These are phyloP conservation scores for Zygnema circumcarinatum DNA, from an alignment of 139 green algal species.

Conservation along the genomic window DNA sequence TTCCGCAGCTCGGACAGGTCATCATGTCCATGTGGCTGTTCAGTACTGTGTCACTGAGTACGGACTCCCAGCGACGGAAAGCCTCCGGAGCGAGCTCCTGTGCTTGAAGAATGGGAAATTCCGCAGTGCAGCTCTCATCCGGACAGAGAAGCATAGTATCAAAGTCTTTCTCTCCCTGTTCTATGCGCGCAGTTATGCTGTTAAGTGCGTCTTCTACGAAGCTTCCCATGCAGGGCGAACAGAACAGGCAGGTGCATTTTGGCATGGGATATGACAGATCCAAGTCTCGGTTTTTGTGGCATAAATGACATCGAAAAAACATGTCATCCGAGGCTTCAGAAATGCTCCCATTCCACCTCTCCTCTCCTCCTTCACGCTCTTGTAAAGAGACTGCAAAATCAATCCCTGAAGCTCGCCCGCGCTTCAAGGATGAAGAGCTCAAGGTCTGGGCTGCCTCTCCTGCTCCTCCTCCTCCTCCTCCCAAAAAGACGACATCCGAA, in stretches of 20 bases:
- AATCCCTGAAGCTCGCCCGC: neutral
- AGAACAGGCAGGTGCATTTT: slow-evolving; percentile 31
- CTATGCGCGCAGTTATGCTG: neutral
- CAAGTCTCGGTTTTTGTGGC: neutral
- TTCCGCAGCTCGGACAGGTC: slow-evolving; percentile 5
- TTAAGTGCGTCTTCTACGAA: slow-evolving; percentile 1
- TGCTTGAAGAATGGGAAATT: slow-evolving; percentile 2
- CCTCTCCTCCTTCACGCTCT: neutral
- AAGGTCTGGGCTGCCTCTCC: too few species aligned
- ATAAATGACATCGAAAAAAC: slow-evolving; percentile 9
- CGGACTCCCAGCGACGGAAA: slow-evolving; percentile 16
- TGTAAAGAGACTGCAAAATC: neutral
- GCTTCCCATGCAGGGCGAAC: neutral
- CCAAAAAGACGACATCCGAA: too few species aligned
- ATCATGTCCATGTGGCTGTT: neutral
- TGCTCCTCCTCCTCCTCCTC: too few species aligned
- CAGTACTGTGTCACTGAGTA: neutral
- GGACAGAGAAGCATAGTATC: neutral
- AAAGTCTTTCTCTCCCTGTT: neutral
- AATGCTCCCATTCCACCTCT: neutral
- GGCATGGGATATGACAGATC: slow-evolving; percentile 17
- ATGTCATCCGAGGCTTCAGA: neutral
- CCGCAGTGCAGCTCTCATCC: neutral
- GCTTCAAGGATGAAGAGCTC: neutral
- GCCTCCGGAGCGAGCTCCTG: neutral